Base-by-base conservation (phyloP, 2,329 filamentous ascomycete genomes). In the Talaromyces sp. region DNA sequence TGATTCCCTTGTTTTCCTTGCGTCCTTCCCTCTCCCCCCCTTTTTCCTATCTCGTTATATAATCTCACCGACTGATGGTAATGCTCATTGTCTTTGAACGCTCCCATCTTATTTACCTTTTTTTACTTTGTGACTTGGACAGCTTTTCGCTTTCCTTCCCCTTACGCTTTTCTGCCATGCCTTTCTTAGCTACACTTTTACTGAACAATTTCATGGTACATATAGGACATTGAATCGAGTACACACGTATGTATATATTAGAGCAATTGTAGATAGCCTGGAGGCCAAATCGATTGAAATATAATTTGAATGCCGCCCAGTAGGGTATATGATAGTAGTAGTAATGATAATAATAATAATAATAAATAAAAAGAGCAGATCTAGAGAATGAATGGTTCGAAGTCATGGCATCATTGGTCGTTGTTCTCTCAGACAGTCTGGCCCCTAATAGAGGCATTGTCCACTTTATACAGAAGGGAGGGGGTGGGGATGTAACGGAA, bases 51-150 rank as follows among this genome's bases (percentile, higher is more conserved):
- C 16, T 43, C 55, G 47, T 54, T 51, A 58, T 51, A 49, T 54
- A 47, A 47, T 51, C 32, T 33, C 35, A 42, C 24, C 35, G 37
- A 47, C 44, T 50, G 20, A 54, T 55, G 49, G 48, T 54, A 37
- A 61, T 51, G 55, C 48, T 51, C 36, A 48, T 54, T 50, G 27
- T 52, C 17, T 16, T 44, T 44, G 14, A 37, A 41, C 40, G 43
- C 54, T 46, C 24, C 48, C 55, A 45, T n/a, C 46, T 45, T 40
- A 33, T 13, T 49, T 47, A 36, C 49, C 24, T 17, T 24, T 50
- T 61, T 43, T 43, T 20, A n/a, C n/a, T 50, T 49, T 52, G 41
- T 56, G 51, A 36, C 47, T 45, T 14, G 51, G 42, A 55, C 36
- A 33, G 40, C 36, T 29, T 13, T 29, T 14, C 9, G 22, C 43